A percentile compares a stretch with the other conserved stretches of the same genome.
These are phyloP conservation scores for Emmonsiellopsis sp. DNA, from an alignment of 2,329 filamentous ascomycete species.

Conservation along the genomic window DNA sequence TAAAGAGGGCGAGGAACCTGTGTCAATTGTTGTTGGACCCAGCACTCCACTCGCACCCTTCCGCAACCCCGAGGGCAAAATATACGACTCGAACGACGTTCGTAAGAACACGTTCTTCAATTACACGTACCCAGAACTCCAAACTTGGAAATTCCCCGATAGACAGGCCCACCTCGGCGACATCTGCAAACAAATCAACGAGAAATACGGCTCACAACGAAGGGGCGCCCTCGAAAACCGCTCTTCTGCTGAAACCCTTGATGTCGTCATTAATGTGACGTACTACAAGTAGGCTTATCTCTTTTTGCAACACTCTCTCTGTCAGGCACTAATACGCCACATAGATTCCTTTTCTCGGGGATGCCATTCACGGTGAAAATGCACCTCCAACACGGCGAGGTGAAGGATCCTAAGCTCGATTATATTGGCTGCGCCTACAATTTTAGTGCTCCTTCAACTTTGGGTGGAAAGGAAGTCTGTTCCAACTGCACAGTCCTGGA, in stretches of 20 bases:
- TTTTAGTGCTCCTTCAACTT: neutral
- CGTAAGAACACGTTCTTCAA: neutral
- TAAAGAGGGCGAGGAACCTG: neutral
- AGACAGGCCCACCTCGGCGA: neutral
- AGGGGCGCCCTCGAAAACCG: neutral
- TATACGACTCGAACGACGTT: constrained; percentile 2
- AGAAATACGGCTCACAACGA: neutral
- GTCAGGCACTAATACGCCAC: neutral
- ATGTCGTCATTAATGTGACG: constrained; percentile 2
- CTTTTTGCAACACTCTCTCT: neutral
- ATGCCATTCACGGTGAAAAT: constrained; percentile 1
- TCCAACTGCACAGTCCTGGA: constrained; percentile 2
- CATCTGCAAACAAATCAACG: neutral
- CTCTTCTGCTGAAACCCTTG: neutral
- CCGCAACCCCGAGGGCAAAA: neutral
- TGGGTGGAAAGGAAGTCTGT: neutral
- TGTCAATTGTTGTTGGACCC: neutral
- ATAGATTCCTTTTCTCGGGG: neutral
- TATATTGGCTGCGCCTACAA: constrained; percentile 1
- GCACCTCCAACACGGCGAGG: neutral
- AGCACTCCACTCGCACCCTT: neutral
- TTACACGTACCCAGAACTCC: constrained; percentile 3
- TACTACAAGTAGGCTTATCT: neutral
- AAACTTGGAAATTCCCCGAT: neutral
- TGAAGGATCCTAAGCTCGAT: neutral